These are phyloP conservation scores for Adansonia madagascariensis DNA, from an alignment of 441 rosid species.

Conservation along the genomic window DNA sequence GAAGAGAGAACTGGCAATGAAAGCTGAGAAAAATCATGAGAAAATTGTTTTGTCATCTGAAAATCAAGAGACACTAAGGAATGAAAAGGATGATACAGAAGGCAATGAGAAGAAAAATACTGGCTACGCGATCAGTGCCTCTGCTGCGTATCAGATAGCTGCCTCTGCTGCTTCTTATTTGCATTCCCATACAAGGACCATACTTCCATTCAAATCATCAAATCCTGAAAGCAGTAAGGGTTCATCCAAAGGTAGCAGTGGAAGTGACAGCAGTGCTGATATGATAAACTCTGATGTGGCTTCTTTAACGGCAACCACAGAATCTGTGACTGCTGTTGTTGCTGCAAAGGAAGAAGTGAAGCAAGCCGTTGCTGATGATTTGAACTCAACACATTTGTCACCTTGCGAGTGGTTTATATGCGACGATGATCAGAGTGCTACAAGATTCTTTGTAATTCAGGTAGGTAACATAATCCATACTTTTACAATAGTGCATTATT, in stretches of 20 bases:
- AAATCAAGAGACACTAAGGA: constrained; percentile 40
- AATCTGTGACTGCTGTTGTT: constrained; percentile 93
- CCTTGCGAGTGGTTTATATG: constrained; percentile 96
- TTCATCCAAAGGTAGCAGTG: constrained; percentile 28
- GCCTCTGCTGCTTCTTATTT: constrained; percentile 91
- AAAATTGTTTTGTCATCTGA: constrained; percentile 42
- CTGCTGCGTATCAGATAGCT: constrained; percentile 79
- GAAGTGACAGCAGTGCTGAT: constrained; percentile 30
- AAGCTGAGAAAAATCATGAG: constrained; percentile 52
- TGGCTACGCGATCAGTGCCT: constrained; percentile 53
- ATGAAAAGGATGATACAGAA: constrained; percentile 35
- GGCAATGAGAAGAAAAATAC: constrained; percentile 43
- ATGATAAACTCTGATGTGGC: constrained; percentile 53
- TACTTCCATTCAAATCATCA: constrained; percentile 65
- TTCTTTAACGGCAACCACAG: constrained; percentile 82
- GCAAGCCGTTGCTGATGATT: constrained; percentile 95
- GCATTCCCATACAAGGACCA: constrained; percentile 67
- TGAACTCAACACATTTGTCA: constrained; percentile 69
- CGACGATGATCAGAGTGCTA: constrained; percentile 71
- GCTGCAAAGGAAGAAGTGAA: constrained; percentile 93
- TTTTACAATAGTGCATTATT: constrained; percentile 3
- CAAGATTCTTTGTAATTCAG: constrained; percentile 92
- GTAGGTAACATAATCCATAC: constrained; percentile 35
- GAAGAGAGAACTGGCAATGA: constrained; percentile 55
- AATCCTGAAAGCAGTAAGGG: constrained; percentile 37